A percentile compares a stretch with the other conserved stretches of the same genome.
Conservation (phyloP, 352 stramenopile species). For the Phytophthora lateralis region DNA sequence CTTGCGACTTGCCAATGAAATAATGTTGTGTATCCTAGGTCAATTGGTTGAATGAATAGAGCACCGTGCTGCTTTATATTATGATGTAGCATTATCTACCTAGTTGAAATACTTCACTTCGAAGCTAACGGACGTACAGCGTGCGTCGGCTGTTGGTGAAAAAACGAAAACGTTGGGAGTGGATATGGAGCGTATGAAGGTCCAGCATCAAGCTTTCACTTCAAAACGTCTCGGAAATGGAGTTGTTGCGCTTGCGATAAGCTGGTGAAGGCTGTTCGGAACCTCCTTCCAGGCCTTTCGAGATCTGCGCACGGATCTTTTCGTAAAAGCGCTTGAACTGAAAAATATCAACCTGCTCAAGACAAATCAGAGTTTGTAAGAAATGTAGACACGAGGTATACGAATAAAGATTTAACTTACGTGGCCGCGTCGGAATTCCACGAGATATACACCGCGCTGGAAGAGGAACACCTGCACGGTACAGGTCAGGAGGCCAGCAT, state of each 20-base stretch:
- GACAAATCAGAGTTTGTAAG: slow-evolving; percentile 20
- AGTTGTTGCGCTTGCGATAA: slow-evolving; percentile 74
- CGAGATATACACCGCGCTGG: slow-evolving; percentile 79
- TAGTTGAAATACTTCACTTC: slow-evolving; percentile 10
- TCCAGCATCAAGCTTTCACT: slow-evolving; percentile 13
- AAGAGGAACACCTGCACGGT: slow-evolving; percentile 85
- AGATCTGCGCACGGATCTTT: slow-evolving; percentile 69
- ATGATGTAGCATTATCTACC: slow-evolving; percentile 18
- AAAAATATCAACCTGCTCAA: slow-evolving; percentile 79
- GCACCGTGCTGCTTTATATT: slow-evolving; percentile 20
- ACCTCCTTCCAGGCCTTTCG: slow-evolving; percentile 49
- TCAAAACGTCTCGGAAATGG: slow-evolving; percentile 46
- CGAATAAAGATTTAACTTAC: slow-evolving; percentile 35
- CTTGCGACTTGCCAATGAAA: too few species aligned
- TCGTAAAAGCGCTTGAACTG: slow-evolving; percentile 90
- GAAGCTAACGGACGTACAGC: slow-evolving; percentile 24
- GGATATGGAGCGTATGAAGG: slow-evolving; percentile 7
- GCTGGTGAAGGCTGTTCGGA: slow-evolving; percentile 19
- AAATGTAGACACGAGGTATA: not conserved
- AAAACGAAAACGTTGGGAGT: slow-evolving; percentile 21
- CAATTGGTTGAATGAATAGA: not conserved
- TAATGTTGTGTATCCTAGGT: too few species aligned
- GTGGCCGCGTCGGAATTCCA: slow-evolving; percentile 80
- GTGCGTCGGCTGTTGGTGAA: slow-evolving; percentile 18
- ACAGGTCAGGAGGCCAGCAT: slow-evolving; percentile 65